A percentile compares a stretch with the other conserved stretches of the same genome.
Evolutionary conservation across 805 yeast species (phyloP).

Genomic region (Phaffomyces thermotolerans): DNA sequence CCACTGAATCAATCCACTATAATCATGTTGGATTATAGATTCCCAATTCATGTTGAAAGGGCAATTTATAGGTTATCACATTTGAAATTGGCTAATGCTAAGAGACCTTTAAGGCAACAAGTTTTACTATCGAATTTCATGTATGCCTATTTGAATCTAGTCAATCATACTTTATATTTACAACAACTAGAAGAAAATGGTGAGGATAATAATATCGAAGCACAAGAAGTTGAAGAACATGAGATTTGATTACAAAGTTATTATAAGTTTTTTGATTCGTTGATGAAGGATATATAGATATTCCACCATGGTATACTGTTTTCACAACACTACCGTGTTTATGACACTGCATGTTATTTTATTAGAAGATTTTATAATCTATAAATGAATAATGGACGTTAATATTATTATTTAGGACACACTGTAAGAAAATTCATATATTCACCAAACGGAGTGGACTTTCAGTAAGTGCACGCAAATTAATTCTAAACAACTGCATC

Average conservation of each 20-base stretch:
- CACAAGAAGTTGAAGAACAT: not conserved
- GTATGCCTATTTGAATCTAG: conserved; percentile 93
- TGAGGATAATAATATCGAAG: conserved; percentile 1
- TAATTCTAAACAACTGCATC: conserved; percentile 27
- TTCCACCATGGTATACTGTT: too few species aligned
- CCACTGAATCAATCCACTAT: conserved; percentile 71
- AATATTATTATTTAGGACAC: too few species aligned
- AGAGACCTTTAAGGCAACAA: conserved; percentile 85
- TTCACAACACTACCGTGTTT: too few species aligned
- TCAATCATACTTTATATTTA: conserved; percentile 80
- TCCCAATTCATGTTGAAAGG: conserved; percentile 92
- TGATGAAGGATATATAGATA: too few species aligned
- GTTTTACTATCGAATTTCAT: conserved; percentile 90
- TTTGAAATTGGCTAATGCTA: conserved; percentile 88
- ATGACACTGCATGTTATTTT: too few species aligned
- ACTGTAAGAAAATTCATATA: too few species aligned
- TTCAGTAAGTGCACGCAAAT: conserved; percentile 24
- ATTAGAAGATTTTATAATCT: too few species aligned
- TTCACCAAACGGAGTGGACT: conserved; percentile 12
- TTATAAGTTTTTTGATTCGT: not conserved
- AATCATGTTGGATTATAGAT: conserved; percentile 76
- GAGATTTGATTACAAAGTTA: not conserved
- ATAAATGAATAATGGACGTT: too few species aligned
- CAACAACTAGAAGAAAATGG: conserved; percentile 44
- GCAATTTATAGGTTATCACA: conserved; percentile 93